phyloP scores from a whole-genome alignment of 163 green algal species.

The Picocystis sp. region DNA sequence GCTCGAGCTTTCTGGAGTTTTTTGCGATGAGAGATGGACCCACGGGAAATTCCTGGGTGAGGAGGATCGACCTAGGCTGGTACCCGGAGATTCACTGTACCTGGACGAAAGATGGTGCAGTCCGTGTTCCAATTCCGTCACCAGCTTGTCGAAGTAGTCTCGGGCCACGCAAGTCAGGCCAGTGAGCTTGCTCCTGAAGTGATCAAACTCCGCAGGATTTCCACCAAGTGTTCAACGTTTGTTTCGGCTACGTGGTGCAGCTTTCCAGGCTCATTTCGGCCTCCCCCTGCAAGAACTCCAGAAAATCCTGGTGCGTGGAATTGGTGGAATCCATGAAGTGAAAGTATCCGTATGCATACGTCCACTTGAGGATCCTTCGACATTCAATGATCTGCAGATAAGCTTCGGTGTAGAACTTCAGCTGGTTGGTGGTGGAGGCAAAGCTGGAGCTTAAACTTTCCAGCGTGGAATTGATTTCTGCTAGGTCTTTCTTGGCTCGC shows the following conservation, averaged over 20 bases:
- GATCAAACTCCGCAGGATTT: constrained; percentile 16
- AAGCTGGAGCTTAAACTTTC: constrained; percentile 2
- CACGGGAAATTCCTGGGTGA: no score
- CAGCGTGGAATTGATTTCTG: no score
- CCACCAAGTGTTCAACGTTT: constrained; percentile 24
- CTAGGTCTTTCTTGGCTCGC: no score
- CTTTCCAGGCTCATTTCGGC: constrained; percentile 59
- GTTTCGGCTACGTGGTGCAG: constrained; percentile 58
- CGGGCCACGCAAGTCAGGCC: constrained; percentile 66
- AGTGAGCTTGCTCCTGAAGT: constrained; percentile 61
- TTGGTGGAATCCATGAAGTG: constrained; percentile 16
- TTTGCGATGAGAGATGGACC: no score
- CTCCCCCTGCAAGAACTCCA: constrained; percentile 82
- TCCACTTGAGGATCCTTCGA: constrained; percentile 90
- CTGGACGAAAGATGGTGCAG: constrained; percentile 34
- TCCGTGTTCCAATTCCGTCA: constrained; percentile 67
- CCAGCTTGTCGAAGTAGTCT: constrained; percentile 69
- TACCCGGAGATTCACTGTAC: no score
- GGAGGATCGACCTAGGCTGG: no score
- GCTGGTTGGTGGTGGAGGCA: constrained; percentile 1
- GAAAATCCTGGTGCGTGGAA: constrained; percentile 43
- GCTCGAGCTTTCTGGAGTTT: no score
- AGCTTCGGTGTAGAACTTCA: constrained; percentile 2
- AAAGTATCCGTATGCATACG: constrained; percentile 92
- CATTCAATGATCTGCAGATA: constrained; percentile 74